Evolutionary conservation across 495 filamentous ascomycete species (phyloP), one percentile per base, ranked within the genome.

Genomic region (Acidomyces sp.): DNA sequence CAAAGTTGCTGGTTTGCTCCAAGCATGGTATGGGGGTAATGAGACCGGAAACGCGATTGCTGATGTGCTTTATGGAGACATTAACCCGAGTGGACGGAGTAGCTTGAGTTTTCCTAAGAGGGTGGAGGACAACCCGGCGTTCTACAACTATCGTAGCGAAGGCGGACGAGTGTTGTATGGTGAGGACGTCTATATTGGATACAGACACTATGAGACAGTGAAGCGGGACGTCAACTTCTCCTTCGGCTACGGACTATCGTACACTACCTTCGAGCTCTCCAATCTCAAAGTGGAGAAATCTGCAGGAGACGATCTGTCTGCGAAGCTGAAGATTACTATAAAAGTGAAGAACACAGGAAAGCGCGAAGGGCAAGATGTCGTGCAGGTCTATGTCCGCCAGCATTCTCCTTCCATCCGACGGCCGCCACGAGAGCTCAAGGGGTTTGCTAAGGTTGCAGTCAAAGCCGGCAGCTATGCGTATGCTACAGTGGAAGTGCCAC

Each of bases 11-110:
- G 74, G 80, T 11, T 48, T 62, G 11, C 29, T 63, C 72, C 55
- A 80, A 77, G 59, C 69, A 63, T 40, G 81, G 80, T 38, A 72
- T 50, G 69, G 68, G 20, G 90, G 90, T 5, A 81, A 96, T 56
- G 82, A 97, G 59, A 84, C 78, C 22, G 90, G 90, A 21, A 86
- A 90, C 60, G 75, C 79, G 10, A 73, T 97, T 43, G 75, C 76
- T 13, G 88, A 96, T 55, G 74, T 95, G 4, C 77, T 97, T 13
- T 97, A 93, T 57, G 90, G 90, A 27, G 70, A 67, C 33, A 73
- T 85, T 54, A 94, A 88, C 61, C 88, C 90, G 4, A 70, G 74
- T 20, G 90, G 70, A 41, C 69, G 70, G 13, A 69, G 84, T 3
- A 72, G 74, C 2, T 63, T 82, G 30, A 74, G 68, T 21, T 82